Conservation (phyloP, 2,329 filamentous ascomycete species). For the Venturia asperata region DNA sequence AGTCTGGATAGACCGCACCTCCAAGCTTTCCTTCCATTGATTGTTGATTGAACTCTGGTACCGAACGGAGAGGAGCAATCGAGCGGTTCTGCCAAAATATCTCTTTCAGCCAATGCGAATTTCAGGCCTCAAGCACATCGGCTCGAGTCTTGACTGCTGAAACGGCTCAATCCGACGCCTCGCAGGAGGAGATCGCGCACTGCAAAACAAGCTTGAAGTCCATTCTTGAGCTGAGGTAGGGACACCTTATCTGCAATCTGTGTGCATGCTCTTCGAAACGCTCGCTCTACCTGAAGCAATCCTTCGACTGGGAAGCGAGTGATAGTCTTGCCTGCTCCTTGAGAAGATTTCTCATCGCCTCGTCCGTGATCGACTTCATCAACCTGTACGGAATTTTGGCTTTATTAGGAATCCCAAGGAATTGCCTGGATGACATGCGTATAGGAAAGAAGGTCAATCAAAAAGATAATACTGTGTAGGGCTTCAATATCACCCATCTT, state of each 20-base stretch:
- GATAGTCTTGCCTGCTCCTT: not conserved
- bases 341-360: not conserved
- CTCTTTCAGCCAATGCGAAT: not conserved
- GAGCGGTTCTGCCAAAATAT: not conserved
- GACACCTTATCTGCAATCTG: not conserved
- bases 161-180: not conserved
- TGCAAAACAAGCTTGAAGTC: not conserved
- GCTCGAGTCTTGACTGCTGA: not conserved
- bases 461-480: not conserved
- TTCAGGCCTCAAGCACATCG: not conserved
- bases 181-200: not conserved
- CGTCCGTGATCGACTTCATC: not conserved
- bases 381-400: not conserved
- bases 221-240: not conserved
- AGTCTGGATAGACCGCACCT: no score
- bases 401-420: not conserved
- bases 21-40: no score
- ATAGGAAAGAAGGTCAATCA: slow-evolving; percentile 5
- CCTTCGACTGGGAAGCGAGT: not conserved
- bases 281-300: not conserved
- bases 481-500: not conserved
- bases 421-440: not conserved
- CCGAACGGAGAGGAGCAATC: no score
- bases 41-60: no score
- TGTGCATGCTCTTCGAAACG: not conserved